Evolutionary conservation across 352 stramenopile genomes (phyloP).

Genomic region (Pilasporangium apinafurcum): DNA sequence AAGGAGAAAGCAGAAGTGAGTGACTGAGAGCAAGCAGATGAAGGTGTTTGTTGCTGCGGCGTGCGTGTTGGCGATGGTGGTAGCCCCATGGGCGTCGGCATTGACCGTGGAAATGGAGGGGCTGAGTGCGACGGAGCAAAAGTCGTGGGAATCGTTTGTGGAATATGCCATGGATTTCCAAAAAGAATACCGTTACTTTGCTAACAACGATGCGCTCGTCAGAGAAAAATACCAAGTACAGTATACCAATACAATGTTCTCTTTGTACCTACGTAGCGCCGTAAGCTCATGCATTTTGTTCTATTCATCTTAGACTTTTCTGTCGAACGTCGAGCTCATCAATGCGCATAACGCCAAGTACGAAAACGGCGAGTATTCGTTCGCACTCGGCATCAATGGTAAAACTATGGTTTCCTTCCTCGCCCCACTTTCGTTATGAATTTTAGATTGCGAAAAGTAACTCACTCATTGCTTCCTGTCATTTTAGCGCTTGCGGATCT

Average conservation of each 20-base stretch:
- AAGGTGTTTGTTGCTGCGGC: slow-evolving; percentile 1
- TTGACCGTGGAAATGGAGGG: slow-evolving; percentile 3
- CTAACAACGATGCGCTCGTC: slow-evolving; percentile 32
- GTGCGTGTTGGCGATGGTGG: not conserved
- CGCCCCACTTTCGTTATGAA: no score
- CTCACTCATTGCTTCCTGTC: not conserved
- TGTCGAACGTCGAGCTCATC: slow-evolving; percentile 43
- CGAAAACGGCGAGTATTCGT: slow-evolving; percentile 33
- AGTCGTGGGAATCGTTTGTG: slow-evolving; percentile 39
- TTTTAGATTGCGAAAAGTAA: not conserved
- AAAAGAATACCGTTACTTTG: slow-evolving; percentile 33
- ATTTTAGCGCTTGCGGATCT: slow-evolving; percentile 24
- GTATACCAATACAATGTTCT: slow-evolving; percentile 16
- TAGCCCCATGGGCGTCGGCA: slow-evolving; percentile 1
- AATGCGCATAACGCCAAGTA: slow-evolving; percentile 39
- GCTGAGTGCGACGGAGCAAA: slow-evolving; percentile 10
- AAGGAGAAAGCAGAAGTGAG: no score
- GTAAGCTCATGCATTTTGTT: no score
- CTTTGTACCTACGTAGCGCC: not conserved
- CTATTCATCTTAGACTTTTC: slow-evolving; percentile 26
- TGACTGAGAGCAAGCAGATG: slow-evolving; percentile 1
- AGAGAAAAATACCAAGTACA: no score
- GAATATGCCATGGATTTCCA: slow-evolving; percentile 49
- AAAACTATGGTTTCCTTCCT: no score
- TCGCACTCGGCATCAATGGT: slow-evolving; percentile 40